These are phyloP conservation scores for Eucalyptus erythrocorys DNA, from an alignment of 345 rosid species.

Conservation along the genomic window DNA sequence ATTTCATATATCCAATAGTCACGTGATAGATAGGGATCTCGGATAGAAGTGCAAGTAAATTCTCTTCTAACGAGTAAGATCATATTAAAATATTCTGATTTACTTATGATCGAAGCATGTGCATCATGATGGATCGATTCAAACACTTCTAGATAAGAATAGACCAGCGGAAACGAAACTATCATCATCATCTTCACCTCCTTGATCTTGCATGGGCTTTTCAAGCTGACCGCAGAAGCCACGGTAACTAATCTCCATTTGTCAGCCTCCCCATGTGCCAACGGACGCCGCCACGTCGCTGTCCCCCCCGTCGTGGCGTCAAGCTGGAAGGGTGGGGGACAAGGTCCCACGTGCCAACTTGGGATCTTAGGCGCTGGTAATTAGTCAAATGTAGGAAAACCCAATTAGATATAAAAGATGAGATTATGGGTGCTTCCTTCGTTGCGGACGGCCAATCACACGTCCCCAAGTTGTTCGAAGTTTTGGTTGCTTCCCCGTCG, in stretches of 20 bases:
- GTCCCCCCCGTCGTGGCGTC: neutral
- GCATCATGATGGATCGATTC: neutral
- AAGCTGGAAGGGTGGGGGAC: neutral
- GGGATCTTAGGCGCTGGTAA: neutral
- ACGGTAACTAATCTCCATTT: neutral
- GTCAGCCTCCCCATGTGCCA: neutral
- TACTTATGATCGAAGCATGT: neutral
- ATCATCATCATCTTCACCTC: neutral
- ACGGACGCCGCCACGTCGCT: neutral
- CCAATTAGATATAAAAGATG: neutral
- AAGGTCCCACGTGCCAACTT: neutral
- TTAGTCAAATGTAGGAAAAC: neutral
- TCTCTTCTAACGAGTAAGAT: too few species aligned
- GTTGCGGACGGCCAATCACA: neutral
- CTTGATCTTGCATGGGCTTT: neutral
- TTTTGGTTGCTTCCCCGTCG: neutral
- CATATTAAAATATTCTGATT: too few species aligned
- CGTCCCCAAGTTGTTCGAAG: neutral
- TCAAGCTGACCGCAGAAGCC: neutral
- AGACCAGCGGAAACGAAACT: neutral
- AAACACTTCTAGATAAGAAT: neutral
- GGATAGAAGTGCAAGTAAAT: neutral
- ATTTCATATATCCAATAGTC: too few species aligned
- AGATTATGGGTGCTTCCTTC: neutral
- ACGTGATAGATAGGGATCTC: too few species aligned